These are phyloP conservation scores for Shiraia bambusicola DNA, from an alignment of 2,329 filamentous ascomycete species.

Conservation along the genomic window DNA sequence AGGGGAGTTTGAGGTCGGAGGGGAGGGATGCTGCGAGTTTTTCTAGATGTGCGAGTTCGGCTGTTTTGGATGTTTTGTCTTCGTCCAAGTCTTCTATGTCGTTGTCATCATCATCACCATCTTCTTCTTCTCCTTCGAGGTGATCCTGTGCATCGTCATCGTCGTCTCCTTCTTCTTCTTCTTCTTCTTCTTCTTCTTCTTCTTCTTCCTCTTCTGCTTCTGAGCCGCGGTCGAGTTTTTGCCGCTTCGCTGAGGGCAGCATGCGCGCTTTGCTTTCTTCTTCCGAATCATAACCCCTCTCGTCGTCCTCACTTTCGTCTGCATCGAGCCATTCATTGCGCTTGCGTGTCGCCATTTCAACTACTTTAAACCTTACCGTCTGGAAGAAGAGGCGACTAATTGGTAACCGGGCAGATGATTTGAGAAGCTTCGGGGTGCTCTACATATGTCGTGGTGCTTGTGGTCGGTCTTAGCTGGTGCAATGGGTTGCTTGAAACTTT, in stretches of 20 bases:
- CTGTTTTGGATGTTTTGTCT: constrained; percentile 27
- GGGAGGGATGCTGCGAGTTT: constrained; percentile 33
- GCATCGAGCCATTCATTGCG: constrained; percentile 70
- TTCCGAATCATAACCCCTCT: constrained; percentile 64
- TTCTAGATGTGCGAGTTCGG: constrained; percentile 36
- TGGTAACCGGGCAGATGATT: not conserved
- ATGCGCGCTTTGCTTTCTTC: constrained; percentile 66
- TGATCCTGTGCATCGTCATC: constrained; percentile 11
- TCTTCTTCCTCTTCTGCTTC: constrained; percentile 17
- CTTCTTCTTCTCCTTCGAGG: constrained; percentile 20
- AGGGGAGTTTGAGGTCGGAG: constrained; percentile 40
- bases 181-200: constrained; percentile 23
- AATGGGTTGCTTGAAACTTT: constrained; percentile 19
- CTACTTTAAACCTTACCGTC: no score
- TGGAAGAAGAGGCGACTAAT: no score
- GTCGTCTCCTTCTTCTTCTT: constrained; percentile 18
- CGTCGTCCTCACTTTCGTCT: constrained; percentile 48
- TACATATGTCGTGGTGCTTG: not conserved
- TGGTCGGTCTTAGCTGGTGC: constrained; percentile 6
- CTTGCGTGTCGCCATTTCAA: constrained; percentile 70
- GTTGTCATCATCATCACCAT: constrained; percentile 23
- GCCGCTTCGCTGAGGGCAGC: constrained; percentile 60
- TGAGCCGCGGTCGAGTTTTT: constrained; percentile 56
- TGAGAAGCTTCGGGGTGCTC: not conserved
- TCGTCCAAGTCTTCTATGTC: constrained; percentile 28